Conservation (phyloP, 495 filamentous ascomycete species). For the Xylaria scruposa region DNA sequence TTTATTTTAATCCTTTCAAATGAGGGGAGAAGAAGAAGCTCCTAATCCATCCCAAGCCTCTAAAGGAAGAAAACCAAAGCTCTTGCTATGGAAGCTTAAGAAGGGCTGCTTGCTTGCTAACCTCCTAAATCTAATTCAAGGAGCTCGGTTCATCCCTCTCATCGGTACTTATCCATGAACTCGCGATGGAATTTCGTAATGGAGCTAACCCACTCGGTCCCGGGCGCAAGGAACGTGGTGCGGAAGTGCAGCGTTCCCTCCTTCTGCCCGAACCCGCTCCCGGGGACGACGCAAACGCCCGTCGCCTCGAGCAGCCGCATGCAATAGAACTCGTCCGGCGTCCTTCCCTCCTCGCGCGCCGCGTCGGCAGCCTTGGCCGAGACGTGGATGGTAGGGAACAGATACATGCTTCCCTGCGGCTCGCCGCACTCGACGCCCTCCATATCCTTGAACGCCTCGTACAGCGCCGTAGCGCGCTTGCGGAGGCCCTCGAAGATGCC, state of each 20-base stretch:
- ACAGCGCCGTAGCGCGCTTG: conserved; percentile 81
- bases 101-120: too few relatives aligned
- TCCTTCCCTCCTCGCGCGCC: conserved; percentile 73
- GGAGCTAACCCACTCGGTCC: conserved; percentile 90
- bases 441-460: conserved; percentile 90
- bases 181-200: conserved; percentile 89
- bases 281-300: conserved; percentile 93
- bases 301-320: conserved; percentile 89
- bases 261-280: conserved; percentile 92
- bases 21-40: background rate
- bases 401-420: conserved; percentile 95
- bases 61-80: too few relatives aligned
- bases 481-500: conserved; percentile 76
- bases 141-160: too few relatives aligned
- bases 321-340: conserved; percentile 93
- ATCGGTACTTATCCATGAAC: conserved; percentile 83
- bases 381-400: conserved; percentile 91
- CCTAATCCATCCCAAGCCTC: too few relatives aligned
- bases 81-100: too few relatives aligned
- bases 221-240: conserved; percentile 95
- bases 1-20: background rate
- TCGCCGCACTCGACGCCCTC: conserved; percentile 89
- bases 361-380: conserved; percentile 75
- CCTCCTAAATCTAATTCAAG: too few relatives aligned
- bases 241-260: conserved; percentile 91